Percentiles rank a stretch among this genome's conserved stretches.
These are phyloP conservation scores for Vanderwaltozyma polyspora DNA, from an alignment of 805 yeast species.

Conservation along the genomic window DNA sequence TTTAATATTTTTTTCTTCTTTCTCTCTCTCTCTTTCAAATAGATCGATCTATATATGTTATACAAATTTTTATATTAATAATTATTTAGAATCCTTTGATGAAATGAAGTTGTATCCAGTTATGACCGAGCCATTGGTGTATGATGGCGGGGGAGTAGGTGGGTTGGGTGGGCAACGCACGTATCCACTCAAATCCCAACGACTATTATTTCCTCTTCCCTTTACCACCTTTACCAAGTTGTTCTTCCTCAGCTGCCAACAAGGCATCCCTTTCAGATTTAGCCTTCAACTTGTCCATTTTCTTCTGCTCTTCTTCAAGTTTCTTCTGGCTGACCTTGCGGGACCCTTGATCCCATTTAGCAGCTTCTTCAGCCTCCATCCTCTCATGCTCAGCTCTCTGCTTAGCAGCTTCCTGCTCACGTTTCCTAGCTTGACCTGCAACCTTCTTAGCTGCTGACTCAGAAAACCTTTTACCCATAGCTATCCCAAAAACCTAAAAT, in stretches of 20 bases:
- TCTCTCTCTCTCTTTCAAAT: no score
- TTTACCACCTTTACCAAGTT: slow-evolving; percentile 17
- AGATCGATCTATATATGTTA: no score
- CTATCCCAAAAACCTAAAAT: no score
- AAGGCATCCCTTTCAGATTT: slow-evolving; percentile 25
- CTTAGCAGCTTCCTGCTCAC: slow-evolving; percentile 23
- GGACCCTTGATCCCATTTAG: slow-evolving; percentile 27
- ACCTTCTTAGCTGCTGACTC: slow-evolving; percentile 28
- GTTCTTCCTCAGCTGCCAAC: slow-evolving; percentile 25
- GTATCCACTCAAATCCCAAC: no score
- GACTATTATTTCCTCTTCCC: slow-evolving; percentile 17
- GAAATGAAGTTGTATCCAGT: no score
- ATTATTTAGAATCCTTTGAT: no score
- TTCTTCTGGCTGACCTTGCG: slow-evolving; percentile 18
- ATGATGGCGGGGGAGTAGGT: no score
- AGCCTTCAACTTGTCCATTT: slow-evolving; percentile 19
- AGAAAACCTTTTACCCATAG: slow-evolving; percentile 28
- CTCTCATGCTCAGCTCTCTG: slow-evolving; percentile 14
- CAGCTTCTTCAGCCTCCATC: slow-evolving; percentile 25
- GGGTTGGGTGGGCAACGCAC: no score
- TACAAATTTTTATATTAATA: no score
- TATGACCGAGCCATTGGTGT: no score
- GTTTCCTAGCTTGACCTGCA: slow-evolving; percentile 27
- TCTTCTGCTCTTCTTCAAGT: slow-evolving; percentile 23
- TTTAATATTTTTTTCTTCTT: no score